Evolutionary conservation across 306 rosid genomes (phyloP).

Genomic region (Dicorynia guianensis): DNA sequence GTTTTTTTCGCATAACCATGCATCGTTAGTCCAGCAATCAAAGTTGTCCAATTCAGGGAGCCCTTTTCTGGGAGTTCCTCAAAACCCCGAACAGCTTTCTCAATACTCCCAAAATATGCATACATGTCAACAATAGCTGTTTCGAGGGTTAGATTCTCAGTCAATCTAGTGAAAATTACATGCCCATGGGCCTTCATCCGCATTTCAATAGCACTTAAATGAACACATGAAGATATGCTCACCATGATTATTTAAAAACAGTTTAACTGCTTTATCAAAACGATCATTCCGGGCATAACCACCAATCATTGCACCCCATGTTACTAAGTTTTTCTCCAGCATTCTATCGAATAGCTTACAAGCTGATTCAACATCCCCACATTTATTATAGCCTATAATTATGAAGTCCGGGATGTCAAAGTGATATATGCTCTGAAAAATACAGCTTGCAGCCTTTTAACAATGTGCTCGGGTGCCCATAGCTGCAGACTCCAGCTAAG

Average conservation of each 20-base stretch:
- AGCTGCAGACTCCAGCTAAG: conserved; percentile 34
- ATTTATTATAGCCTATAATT: conserved; percentile 42
- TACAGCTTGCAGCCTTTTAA: conserved; percentile 36
- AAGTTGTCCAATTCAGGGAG: conserved; percentile 49
- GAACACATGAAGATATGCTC: conserved; percentile 58
- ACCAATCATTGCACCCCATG: conserved; percentile 56
- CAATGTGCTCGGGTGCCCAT: conserved; percentile 49
- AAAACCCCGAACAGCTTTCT: conserved; percentile 49
- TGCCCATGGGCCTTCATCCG: conserved; percentile 51
- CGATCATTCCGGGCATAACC: conserved; percentile 46
- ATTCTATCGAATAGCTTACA: conserved; percentile 49
- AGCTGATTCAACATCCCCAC: conserved; percentile 52
- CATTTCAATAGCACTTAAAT: conserved; percentile 52
- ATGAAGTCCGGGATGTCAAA: conserved; percentile 55
- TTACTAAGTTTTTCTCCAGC: conserved; percentile 52
- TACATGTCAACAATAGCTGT: conserved; percentile 58
- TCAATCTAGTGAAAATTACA: conserved; percentile 43
- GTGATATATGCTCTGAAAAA: conserved; percentile 41
- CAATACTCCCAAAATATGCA: conserved; percentile 55
- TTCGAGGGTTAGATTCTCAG: conserved; percentile 52
- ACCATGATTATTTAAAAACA: conserved; percentile 57
- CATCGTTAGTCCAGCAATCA: conserved; percentile 57
- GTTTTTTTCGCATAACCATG: conserved; percentile 52
- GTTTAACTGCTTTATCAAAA: conserved; percentile 43
- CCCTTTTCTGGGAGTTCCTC: conserved; percentile 46